Base-by-base conservation (phyloP, 2,329 filamentous ascomycete genomes). In the Fusarium abutilonis region DNA sequence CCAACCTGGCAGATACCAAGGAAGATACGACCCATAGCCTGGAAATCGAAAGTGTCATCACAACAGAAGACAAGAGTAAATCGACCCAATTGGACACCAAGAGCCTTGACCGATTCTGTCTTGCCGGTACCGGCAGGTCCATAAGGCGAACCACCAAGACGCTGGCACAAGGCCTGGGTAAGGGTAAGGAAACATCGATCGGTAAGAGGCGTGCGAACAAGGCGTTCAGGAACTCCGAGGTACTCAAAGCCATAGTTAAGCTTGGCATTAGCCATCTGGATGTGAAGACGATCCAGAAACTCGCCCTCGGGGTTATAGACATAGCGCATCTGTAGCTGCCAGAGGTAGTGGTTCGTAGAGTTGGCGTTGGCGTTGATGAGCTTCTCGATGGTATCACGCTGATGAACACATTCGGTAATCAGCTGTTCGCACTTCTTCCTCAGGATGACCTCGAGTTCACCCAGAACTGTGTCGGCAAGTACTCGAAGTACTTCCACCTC, bases 41-140 rank as follows among this genome's bases (percentile, higher is more conserved):
- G 95, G 83, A 98, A 99, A 76, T 99, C 95, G 72, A 99, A 99
- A 0, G 95, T 99, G 77, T 99, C 95, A 74, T 99, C 95, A 80
- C 95, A 99, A 77, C 96, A 99, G 81, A 99, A 99, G 26, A 99
- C 96, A 23, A 99, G 86, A 2, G 96, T 99, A 76, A 99, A 99
- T 58, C 96, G 89, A 74, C 95, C 96, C 51, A 99, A 88, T 75
- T 99, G 93, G 4, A 99, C 86, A 81, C 95, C 96, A 23, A 99
- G 85, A 17, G 95, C 95, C 78, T 99, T 99, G 75, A 99, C 95
- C 2, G 95, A 99, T 75, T 99, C 95, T 0, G 95, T 99, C 79
- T 99, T 99, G 75, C 95, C 95, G 40, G 95, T 99, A 81, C 95
- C 95, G 56, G 95, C 95, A 66, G 95, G 95, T 47, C 95, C 95